Conservation (phyloP, 2,329 filamentous ascomycete species). For the Nannizziopsis arthrosporioides region DNA sequence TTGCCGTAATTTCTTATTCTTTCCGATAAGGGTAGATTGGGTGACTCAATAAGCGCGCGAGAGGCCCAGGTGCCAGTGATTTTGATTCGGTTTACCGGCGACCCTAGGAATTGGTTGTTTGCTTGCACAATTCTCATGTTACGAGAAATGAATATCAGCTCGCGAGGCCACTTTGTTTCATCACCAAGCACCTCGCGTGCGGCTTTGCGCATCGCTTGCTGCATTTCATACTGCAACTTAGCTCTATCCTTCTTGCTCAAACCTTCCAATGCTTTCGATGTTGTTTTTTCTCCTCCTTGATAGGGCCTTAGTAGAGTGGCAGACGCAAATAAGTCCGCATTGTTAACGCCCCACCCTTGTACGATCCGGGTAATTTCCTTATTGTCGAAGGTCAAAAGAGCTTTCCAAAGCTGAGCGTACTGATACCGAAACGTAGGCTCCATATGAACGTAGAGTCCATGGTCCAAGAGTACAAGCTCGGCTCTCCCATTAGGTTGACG, state of each 20-base stretch:
- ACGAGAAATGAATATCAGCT: constrained; percentile 82
- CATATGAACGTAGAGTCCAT: constrained; percentile 93
- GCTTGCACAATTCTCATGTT: constrained; percentile 89
- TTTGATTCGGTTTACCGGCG: constrained; percentile 82
- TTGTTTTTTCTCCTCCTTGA: constrained; percentile 64
- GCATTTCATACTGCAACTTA: constrained; percentile 62
- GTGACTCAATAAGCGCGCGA: constrained; percentile 65
- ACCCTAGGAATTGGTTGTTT: constrained; percentile 83
- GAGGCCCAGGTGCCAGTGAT: constrained; percentile 87
- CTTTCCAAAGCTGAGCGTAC: constrained; percentile 87
- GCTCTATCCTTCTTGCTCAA: constrained; percentile 44
- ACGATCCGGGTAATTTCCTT: constrained; percentile 61
- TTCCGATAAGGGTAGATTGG: constrained; percentile 50
- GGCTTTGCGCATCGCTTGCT: constrained; percentile 57
- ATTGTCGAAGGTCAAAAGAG: constrained; percentile 88
- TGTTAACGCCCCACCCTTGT: constrained; percentile 72
- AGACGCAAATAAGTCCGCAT: constrained; percentile 80
- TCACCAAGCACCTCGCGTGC: constrained; percentile 74
- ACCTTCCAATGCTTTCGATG: constrained; percentile 45
- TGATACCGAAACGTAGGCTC: constrained; percentile 68
- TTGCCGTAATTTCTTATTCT: constrained; percentile 58
- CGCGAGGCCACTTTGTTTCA: constrained; percentile 78
- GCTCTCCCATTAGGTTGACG: constrained; percentile 68
- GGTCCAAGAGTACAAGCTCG: constrained; percentile 91
- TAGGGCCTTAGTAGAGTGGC: constrained; percentile 86